These are phyloP conservation scores for Chytridium lagenaria DNA, from an alignment of 371 early-diverging fungal species.

Conservation along the genomic window DNA sequence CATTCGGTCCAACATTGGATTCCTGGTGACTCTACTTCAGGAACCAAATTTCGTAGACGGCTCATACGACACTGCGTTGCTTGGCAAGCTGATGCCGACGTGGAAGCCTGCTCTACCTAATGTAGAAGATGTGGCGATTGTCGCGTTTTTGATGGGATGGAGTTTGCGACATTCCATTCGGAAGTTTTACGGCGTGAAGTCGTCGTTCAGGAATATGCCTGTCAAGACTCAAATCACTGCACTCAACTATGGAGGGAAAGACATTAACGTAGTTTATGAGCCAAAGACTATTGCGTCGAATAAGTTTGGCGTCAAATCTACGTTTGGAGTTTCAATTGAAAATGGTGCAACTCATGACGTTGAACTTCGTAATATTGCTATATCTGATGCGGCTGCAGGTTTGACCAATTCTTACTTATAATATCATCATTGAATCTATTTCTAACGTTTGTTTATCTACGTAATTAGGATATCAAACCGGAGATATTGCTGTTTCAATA, in stretches of 20 bases:
- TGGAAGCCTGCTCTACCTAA: neutral
- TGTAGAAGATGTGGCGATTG: neutral
- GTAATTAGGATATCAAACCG: neutral
- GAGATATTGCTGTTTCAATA: neutral
- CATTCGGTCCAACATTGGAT: constrained; percentile 70
- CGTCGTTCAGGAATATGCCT: constrained; percentile 31
- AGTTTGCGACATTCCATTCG: neutral
- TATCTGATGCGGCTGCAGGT: neutral
- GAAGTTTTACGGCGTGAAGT: constrained; percentile 4
- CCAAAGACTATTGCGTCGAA: neutral
- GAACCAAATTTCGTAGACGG: constrained; percentile 66
- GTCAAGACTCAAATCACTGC: neutral
- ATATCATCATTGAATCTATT: neutral
- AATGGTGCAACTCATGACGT: neutral
- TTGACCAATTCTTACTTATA: neutral
- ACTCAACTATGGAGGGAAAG: constrained; percentile 4
- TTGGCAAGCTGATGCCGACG: constrained; percentile 26
- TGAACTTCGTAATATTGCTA: neutral
- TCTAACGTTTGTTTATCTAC: neutral
- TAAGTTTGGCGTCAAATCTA: constrained; percentile 6
- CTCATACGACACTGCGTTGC: constrained; percentile 67
- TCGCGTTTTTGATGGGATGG: neutral
- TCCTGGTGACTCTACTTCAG: constrained; percentile 63
- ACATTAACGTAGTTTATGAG: neutral
- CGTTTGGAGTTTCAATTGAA: neutral